Base-by-base conservation (phyloP, 1,139 yeast species). In the Blastobotrys aristatus region DNA sequence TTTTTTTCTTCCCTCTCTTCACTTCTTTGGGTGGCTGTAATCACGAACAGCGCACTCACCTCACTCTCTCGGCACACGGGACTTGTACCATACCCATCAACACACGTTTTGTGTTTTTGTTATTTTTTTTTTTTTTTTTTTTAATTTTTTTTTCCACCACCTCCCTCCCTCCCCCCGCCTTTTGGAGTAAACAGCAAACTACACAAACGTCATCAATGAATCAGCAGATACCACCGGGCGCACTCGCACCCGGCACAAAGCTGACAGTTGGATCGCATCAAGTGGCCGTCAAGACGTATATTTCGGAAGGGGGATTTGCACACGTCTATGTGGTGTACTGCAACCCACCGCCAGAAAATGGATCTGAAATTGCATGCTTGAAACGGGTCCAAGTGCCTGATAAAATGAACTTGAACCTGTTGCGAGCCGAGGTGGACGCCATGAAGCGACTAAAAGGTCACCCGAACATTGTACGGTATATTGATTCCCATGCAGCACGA, bases 401-500 rank as follows among this genome's bases (percentile, higher is more conserved):
- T 60, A 85, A 84, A 65, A 72, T 74, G 48, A 85, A 84, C 8
- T 71, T 84, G 55, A 80, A 80, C 58, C 75, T 76, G 50, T 69
- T 84, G 51, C 66, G 94, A 40, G 84, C 84, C 51, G 95, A 84
- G 62, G 94, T 84, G 22, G 92, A 84, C 55, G 90, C 87, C 16
- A 84, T 84, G 94, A 52, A 89, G 64, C 74, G 94, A 43, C 72
- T 92, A 47, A 72, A 82, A 48, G 95, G 94, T 2, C 79, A 84
- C 55, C 77, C 79, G 22, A 82, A 85, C 59, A 82, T 92, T 54
- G 97, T 94, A 11, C 79, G 84, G 22, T 94, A 92, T 63, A 86
- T 85, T 53, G 98, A 94, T 67, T 87, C 96, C 2, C 96, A 92
- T 69, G 98, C 98, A 3, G 80, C 95, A n/a, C 72, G 96, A 56